Evolutionary conservation across 2,329 filamentous ascomycete genomes (phyloP).

Genomic region (Onygena corvina): DNA sequence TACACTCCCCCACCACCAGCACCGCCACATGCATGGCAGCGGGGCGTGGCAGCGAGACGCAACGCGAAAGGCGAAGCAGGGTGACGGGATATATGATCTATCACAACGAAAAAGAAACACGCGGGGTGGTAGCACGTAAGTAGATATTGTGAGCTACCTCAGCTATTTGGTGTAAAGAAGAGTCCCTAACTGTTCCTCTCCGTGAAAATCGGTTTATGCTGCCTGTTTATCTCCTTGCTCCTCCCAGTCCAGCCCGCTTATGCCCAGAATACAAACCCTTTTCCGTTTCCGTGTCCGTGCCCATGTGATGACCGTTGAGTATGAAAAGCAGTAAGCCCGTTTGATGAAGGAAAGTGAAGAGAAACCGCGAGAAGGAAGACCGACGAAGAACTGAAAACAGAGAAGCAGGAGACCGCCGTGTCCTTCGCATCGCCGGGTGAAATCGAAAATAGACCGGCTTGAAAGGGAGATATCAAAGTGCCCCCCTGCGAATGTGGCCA

Average conservation of each 20-base stretch:
- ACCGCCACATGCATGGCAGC: not conserved
- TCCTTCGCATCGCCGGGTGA: not conserved
- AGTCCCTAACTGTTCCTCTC: not conserved
- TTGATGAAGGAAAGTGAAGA: no score
- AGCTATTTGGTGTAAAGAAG: not conserved
- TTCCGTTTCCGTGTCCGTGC: constrained; percentile 1
- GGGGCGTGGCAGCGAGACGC: not conserved
- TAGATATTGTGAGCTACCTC: constrained; percentile 1
- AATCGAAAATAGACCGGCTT: not conserved
- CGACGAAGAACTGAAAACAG: not conserved
- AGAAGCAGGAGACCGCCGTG: not conserved
- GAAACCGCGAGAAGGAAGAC: no score
- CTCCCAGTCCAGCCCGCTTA: not conserved
- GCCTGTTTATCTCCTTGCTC: not conserved
- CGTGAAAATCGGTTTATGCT: not conserved
- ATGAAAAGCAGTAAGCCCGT: no score
- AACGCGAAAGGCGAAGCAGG: not conserved
- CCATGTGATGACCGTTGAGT: not conserved
- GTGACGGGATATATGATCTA: not conserved
- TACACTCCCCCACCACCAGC: not conserved
- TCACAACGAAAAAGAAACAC: not conserved
- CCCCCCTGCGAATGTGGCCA: not conserved
- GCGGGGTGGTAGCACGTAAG: not conserved
- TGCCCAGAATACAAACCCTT: constrained; percentile 4
- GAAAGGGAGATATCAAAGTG: not conserved